These are phyloP conservation scores for Penicillium alfredii DNA, from an alignment of 495 filamentous ascomycete species.

Conservation along the genomic window DNA sequence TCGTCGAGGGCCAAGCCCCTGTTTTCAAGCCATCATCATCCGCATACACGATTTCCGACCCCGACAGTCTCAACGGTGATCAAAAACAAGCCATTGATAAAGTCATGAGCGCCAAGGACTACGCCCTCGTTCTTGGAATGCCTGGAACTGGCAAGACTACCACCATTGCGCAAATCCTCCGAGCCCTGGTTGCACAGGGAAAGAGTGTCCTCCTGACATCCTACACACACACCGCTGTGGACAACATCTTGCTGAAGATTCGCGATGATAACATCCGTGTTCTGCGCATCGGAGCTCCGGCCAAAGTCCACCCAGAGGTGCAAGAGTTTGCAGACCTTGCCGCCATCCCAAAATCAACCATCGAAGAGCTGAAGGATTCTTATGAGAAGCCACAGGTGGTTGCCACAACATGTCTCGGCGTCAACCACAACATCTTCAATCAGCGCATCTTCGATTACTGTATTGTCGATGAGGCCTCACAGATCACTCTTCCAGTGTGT, in stretches of 20 bases:
- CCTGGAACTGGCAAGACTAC: conserved; percentile 97
- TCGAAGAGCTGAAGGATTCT: conserved; percentile 74
- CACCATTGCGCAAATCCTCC: conserved; percentile 95
- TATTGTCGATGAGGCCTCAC: conserved; percentile 95
- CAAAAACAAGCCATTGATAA: conserved; percentile 83
- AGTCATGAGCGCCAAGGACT: conserved; percentile 91
- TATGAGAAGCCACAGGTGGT: conserved; percentile 84
- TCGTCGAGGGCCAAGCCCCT: conserved; percentile 67
- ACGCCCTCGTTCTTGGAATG: conserved; percentile 94
- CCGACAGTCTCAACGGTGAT: conserved; percentile 67
- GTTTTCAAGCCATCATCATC: conserved; percentile 62
- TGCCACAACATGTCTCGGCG: conserved; percentile 88
- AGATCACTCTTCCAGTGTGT: conserved; percentile 93
- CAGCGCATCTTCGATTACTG: conserved; percentile 94
- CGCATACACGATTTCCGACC: conserved; percentile 48
- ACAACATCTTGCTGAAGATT: conserved; percentile 94
- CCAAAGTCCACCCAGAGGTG: conserved; percentile 84
- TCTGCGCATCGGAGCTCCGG: conserved; percentile 70
- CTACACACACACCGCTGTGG: conserved; percentile 94
- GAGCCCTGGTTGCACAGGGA: conserved; percentile 77
- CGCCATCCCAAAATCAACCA: conserved; percentile 58
- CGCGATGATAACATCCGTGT: conserved; percentile 71
- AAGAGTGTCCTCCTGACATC: conserved; percentile 91
- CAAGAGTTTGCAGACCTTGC: conserved; percentile 75
- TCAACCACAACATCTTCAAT: conserved; percentile 82